phyloP scores from a whole-genome alignment of 1,284 basidiomycete genomes.

The Puccinia coronata region DNA sequence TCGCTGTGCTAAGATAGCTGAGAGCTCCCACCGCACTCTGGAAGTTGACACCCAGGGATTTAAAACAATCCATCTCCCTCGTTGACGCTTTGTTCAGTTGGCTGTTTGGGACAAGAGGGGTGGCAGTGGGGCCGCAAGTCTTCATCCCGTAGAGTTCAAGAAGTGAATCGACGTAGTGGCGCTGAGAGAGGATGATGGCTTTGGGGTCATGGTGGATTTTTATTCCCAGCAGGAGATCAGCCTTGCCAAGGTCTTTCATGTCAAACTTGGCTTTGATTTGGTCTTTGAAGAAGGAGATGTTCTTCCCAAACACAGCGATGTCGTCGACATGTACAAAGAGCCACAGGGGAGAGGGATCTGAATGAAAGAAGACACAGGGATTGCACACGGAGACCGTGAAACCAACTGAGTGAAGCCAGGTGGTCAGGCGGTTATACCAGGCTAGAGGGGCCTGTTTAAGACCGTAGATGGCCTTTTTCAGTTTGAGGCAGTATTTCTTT shows the following conservation, averaged over 20 bases:
- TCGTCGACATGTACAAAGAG: constrained; percentile 16
- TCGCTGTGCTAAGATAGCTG: neutral
- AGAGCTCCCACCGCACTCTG: neutral
- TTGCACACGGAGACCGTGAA: neutral
- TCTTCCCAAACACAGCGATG: neutral
- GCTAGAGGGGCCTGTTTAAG: constrained; percentile 9
- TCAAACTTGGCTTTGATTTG: neutral
- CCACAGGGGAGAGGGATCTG: neutral
- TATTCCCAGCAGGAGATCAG: neutral
- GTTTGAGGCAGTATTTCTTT: neutral
- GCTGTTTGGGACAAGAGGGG: neutral
- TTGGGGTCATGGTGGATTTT: neutral
- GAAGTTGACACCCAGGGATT: neutral
- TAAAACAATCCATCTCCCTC: neutral
- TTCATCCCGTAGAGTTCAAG: neutral
- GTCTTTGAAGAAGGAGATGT: neutral
- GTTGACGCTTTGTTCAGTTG: neutral
- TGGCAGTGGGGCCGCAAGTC: neutral
- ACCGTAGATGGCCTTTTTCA: constrained; percentile 25
- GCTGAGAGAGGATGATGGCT: neutral
- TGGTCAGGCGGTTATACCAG: neutral
- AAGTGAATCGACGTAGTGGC: neutral
- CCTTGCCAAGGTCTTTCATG: neutral
- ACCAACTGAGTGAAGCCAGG: neutral
- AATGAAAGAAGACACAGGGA: neutral